Evolutionary conservation across 441 rosid genomes (phyloP).

Genomic region (Isatis lusitanica): DNA sequence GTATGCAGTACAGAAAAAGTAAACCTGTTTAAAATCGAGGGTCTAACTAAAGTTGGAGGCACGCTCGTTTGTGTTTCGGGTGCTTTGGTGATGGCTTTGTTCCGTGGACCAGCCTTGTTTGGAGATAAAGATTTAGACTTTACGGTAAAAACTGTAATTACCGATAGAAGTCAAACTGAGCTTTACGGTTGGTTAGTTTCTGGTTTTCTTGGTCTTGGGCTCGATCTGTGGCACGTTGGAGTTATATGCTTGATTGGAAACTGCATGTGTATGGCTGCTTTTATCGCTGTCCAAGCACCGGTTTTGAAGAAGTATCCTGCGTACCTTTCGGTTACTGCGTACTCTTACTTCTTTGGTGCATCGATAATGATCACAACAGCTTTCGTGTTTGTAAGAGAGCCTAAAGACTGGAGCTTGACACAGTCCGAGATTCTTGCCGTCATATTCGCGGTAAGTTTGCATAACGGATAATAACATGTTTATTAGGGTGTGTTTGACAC

Average conservation of each 20-base stretch:
- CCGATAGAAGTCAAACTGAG: slow-evolving; percentile 70
- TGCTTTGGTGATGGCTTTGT: slow-evolving; percentile 79
- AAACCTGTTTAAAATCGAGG: slow-evolving; percentile 69
- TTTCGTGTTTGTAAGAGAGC: slow-evolving; percentile 52
- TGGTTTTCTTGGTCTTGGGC: slow-evolving; percentile 56
- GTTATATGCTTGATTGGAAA: slow-evolving; percentile 89
- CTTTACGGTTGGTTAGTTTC: slow-evolving; percentile 69
- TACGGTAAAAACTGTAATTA: slow-evolving; percentile 40
- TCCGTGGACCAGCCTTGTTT: slow-evolving; percentile 81
- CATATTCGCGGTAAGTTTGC: slow-evolving; percentile 75
- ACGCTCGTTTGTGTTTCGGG: slow-evolving; percentile 79
- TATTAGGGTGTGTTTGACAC: background rate
- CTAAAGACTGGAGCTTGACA: slow-evolving; percentile 81
- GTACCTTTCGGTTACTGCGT: slow-evolving; percentile 76
- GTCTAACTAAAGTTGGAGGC: slow-evolving; percentile 88
- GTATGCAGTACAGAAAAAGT: slow-evolving; percentile 88
- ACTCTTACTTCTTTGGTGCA: slow-evolving; percentile 82
- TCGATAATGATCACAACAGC: slow-evolving; percentile 68
- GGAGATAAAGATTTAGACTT: slow-evolving; percentile 54
- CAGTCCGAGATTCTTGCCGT: slow-evolving; percentile 79
- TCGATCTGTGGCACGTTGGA: slow-evolving; percentile 85
- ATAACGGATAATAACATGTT: background rate
- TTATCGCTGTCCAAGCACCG: slow-evolving; percentile 90
- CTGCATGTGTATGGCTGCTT: slow-evolving; percentile 97
- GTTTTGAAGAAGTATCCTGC: slow-evolving; percentile 81